Base-by-base conservation (phyloP, 2,329 filamentous ascomycete species). In the Podosphaera xanthii region DNA sequence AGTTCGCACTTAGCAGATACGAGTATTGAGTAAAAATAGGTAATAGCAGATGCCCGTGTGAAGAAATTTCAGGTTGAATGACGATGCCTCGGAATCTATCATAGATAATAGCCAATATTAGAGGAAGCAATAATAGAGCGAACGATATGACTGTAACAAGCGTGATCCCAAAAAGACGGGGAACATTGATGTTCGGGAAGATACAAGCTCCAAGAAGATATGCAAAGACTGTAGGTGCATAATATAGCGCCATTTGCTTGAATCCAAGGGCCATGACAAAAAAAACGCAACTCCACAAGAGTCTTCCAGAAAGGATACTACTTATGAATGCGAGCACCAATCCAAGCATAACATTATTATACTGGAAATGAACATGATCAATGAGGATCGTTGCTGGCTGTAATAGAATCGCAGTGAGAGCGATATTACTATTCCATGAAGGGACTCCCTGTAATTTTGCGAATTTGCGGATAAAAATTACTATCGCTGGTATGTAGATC, bases 201-300 rank as follows among this genome's bases (percentile, higher is more conserved):
- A 94, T 66, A 68, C 90, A 96, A 67, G 83, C 82, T 7, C 91
- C 92, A 0, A 97, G 75, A 1, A 98, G 81, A 68, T 90, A 98
- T 38, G 88, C 85, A 70, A 97, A 97, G 60, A 97, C 83, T 30
- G 84, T 83, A 12, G 94, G 90, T 2, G 94, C 89, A 71, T 96
- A 98, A 73, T 97, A 98, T 14, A 98, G 77, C 0, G 91, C 91
- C 94, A 98, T 98, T 71, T 98, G 92, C 75, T 98, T 98, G 76
- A 97, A 98, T 4, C 88, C 88, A n/a, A 98, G 75, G 2, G 91
- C 87, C 14, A 80, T 81, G 5, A 98, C 92, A 66, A 98, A 98
- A 74, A 95, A 95, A 61, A 95, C 80, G 62, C 87, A 89, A 34
- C 87, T 81, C 89, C 91, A 96, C 62, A 94, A 78, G 66, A 84